Percentiles rank a stretch among this genome's conserved stretches.
phyloP scores from a whole-genome alignment of 2,329 filamentous ascomycete species.

The Thermochaetoides dissita region DNA sequence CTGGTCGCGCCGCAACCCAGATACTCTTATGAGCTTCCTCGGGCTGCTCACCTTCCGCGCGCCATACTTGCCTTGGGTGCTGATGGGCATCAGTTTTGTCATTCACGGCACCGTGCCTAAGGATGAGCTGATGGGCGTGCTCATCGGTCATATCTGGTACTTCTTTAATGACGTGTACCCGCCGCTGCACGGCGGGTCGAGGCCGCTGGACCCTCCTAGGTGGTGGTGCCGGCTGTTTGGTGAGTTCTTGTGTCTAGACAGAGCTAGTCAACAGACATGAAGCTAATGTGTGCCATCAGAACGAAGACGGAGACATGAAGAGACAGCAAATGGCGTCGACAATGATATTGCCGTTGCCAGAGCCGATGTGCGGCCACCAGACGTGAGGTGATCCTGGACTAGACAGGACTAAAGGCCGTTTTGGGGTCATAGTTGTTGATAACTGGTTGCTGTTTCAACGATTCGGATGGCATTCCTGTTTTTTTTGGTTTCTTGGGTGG shows the following conservation, averaged over 20 bases:
- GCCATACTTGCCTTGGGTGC: slow-evolving; percentile 88
- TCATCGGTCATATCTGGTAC: slow-evolving; percentile 94
- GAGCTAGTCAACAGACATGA: background rate
- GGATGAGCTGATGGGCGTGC: slow-evolving; percentile 89
- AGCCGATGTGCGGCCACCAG: slow-evolving; percentile 23
- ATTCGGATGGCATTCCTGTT: no score
- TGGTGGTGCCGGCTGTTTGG: slow-evolving; percentile 84
- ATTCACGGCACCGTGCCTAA: slow-evolving; percentile 81
- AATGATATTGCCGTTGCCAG: slow-evolving; percentile 50
- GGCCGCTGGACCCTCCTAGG: slow-evolving; percentile 73
- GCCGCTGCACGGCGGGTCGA: slow-evolving; percentile 67
- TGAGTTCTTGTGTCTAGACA: slow-evolving; percentile 1
- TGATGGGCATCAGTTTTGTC: slow-evolving; percentile 86
- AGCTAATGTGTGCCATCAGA: slow-evolving; percentile 18
- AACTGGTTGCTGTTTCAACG: no score
- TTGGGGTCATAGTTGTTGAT: no score
- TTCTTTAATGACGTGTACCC: slow-evolving; percentile 97
- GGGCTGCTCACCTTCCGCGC: slow-evolving; percentile 84
- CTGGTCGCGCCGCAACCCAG: slow-evolving; percentile 89
- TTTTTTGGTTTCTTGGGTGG: no score
- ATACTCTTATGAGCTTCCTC: slow-evolving; percentile 77
- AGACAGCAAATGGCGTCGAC: slow-evolving; percentile 41
- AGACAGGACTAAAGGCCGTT: no score
- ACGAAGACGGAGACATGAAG: slow-evolving; percentile 30
- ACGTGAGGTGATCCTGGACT: slow-evolving; percentile 18